Evolutionary conservation across 2,329 filamentous ascomycete species (phyloP).

Genomic region (Didymella keratinophila): DNA sequence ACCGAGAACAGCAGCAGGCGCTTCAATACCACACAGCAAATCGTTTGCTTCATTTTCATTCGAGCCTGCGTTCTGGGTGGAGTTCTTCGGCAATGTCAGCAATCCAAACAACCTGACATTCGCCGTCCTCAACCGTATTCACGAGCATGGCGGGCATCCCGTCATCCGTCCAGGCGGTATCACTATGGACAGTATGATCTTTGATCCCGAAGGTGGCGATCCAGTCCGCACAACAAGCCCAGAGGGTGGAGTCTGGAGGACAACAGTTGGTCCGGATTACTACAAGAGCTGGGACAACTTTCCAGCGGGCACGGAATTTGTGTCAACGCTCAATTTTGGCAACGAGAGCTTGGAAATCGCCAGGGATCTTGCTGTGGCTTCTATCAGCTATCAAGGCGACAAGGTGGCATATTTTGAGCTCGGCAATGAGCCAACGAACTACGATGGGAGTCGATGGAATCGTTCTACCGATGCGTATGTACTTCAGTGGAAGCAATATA

Average conservation of each 20-base stretch:
- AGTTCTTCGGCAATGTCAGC: neutral
- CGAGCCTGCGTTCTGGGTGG: neutral
- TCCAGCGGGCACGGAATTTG: neutral
- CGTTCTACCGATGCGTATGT: neutral
- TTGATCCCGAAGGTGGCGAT: neutral
- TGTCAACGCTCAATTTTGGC: neutral
- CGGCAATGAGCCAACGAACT: neutral
- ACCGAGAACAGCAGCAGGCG: neutral
- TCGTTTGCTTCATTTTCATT: neutral
- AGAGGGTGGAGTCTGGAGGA: neutral
- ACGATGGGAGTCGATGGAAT: neutral
- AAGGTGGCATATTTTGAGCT: neutral
- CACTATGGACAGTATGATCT: neutral
- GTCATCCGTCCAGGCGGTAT: neutral
- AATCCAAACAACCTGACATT: neutral
- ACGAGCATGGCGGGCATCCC: neutral
- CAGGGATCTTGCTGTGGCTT: neutral
- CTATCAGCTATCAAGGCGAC: neutral
- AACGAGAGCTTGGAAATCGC: neutral
- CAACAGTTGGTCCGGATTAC: neutral
- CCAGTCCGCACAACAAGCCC: neutral
- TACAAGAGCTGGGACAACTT: neutral
- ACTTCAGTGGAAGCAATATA: neutral
- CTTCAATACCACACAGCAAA: neutral
- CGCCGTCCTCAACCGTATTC: neutral